Base-by-base conservation (phyloP, 768 basidiomycete genomes). In the Tulasnella sp. region DNA sequence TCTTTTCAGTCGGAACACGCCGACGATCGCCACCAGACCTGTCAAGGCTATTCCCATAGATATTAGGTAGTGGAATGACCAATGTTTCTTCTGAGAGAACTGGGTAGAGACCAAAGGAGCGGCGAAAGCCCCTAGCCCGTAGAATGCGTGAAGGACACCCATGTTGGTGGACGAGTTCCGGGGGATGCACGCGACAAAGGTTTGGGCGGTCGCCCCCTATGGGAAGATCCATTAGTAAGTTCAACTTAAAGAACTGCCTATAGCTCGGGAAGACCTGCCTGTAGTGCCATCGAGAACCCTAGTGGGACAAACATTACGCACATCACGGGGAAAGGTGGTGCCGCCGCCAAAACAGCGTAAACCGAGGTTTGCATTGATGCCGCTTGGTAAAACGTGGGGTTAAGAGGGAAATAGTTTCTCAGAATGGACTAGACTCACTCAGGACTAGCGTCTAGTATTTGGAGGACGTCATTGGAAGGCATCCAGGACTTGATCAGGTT, bases 81-180 rank as follows among this genome's bases (percentile, higher is more conserved):
- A 87, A 7, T 64, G 77, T 34, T 34, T 64, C 49, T 83, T 67
- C 70, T 82, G 81, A 17, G 86, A 81, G 78, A 89, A 89, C 76
- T 87, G 86, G 3, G 88, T 89, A 1, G 88, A 85, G 2, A 87
- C 85, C n/a, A 89, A 82, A 17, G 88, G 88, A 0, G 87, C 83
- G 7, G 84, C 81, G 73, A 88, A 84, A 1, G 87, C 88, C 0
- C 88, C 88, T n/a, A 84, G 79, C 36, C 85, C 91, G 79, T 91
- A 92, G 2, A 86, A 84, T 9, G 89, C 89, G 79, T 91, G 89
- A 19, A 91, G 80, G 22, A 93, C 68, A 6, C 91, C 88, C 89
- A 93, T 91, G 81, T 92, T 92, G 0, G 83, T 81, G 76, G 89
- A 86, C 0, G 88, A 81, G 67, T 89, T 86, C n/a, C 86, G 82